Evolutionary conservation across 2,329 filamentous ascomycete species (phyloP).

Genomic region (Xylaria sp.): DNA sequence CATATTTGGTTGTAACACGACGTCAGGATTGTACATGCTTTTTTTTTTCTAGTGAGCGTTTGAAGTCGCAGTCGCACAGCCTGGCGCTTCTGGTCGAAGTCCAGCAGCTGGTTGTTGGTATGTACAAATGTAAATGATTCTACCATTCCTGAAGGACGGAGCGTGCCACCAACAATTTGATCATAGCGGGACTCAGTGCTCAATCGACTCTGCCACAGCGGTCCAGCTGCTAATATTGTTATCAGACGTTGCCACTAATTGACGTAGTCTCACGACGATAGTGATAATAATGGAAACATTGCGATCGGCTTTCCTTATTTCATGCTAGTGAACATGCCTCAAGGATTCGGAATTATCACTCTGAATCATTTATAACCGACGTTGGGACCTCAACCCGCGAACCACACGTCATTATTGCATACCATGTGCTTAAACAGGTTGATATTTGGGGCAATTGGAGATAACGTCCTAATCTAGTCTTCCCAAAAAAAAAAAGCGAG

Average conservation of each 20-base stretch:
- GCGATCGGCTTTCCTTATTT: background rate
- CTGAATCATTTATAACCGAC: slow-evolving; percentile 15
- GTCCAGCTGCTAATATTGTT: background rate
- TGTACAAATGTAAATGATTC: slow-evolving; percentile 2
- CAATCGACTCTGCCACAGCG: background rate
- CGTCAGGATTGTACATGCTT: slow-evolving; percentile 26
- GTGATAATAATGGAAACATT: background rate
- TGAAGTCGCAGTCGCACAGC: background rate
- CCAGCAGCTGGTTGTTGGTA: background rate
- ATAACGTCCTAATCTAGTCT: background rate
- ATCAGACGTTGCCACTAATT: background rate
- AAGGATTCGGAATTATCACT: background rate
- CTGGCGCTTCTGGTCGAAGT: background rate
- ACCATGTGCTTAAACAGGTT: background rate
- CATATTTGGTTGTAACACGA: slow-evolving; percentile 15
- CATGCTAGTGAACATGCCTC: background rate
- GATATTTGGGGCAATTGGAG: background rate
- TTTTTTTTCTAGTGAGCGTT: slow-evolving; percentile 10
- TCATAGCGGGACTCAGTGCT: no score
- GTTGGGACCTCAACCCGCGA: background rate
- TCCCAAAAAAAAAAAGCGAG: slow-evolving; percentile 20
- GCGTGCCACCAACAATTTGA: no score
- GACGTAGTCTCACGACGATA: background rate
- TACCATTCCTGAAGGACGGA: background rate
- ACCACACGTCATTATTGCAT: background rate